Conservation (phyloP, 108 stramenopile species). For the Stephanodiscus triporus region DNA sequence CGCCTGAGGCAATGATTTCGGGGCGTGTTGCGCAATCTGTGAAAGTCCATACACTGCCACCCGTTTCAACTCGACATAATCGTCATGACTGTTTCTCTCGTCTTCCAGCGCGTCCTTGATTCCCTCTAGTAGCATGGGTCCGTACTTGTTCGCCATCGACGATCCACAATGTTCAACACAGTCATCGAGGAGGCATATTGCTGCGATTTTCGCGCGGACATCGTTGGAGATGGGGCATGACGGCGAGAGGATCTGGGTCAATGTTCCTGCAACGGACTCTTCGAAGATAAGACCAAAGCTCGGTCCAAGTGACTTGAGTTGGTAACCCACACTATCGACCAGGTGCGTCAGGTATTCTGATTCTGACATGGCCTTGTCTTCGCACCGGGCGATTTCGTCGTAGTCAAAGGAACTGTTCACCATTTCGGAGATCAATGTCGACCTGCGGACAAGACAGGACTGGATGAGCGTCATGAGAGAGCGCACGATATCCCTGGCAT, state of each 20-base stretch:
- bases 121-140: slow-evolving; percentile 53
- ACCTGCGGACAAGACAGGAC: slow-evolving; percentile 66
- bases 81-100: slow-evolving; percentile 39
- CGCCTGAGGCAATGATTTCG: slow-evolving; percentile 25
- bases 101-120: slow-evolving; percentile 52
- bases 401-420: slow-evolving; percentile 46
- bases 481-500: slow-evolving; percentile 55
- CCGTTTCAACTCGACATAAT: slow-evolving; percentile 57
- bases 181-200: slow-evolving; percentile 83
- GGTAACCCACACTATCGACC: slow-evolving; percentile 83
- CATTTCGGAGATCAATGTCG: slow-evolving; percentile 44
- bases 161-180: slow-evolving; percentile 79
- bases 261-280: slow-evolving; percentile 54
- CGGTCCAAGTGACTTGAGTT: slow-evolving; percentile 63
- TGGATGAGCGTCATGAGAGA: slow-evolving; percentile 58
- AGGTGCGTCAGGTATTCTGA: slow-evolving; percentile 69
- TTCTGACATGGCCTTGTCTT: slow-evolving; percentile 50
- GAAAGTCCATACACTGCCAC: slow-evolving; percentile 78
- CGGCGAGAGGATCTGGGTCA: slow-evolving; percentile 54
- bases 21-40: slow-evolving; percentile 73
- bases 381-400: slow-evolving; percentile 70
- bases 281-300: slow-evolving; percentile 68
- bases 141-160: slow-evolving; percentile 57
- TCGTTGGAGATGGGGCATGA: slow-evolving; percentile 38
- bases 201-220: slow-evolving; percentile 64